Percentiles rank a stretch among this genome's conserved stretches.
Evolutionary conservation across 345 rosid genomes (phyloP).

Genomic region (Eucalyptus globulus): DNA sequence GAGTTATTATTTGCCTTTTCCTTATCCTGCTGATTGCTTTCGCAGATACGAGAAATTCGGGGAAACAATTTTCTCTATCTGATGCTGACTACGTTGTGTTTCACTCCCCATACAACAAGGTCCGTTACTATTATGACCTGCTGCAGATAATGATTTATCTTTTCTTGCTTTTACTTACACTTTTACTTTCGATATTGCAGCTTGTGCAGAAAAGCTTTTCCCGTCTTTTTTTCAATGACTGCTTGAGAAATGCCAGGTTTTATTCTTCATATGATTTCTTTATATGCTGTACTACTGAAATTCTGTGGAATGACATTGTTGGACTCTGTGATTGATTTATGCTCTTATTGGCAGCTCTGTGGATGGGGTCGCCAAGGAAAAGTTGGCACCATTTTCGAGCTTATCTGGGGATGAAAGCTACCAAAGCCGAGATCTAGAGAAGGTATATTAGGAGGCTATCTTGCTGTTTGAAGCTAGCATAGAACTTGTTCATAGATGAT

Average conservation of each 20-base stretch:
- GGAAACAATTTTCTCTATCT: constrained; percentile 67
- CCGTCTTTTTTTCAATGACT: constrained; percentile 80
- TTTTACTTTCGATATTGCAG: constrained; percentile 32
- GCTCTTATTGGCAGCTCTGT: constrained; percentile 38
- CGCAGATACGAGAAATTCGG: constrained; percentile 78
- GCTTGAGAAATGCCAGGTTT: constrained; percentile 76
- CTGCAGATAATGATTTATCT: not conserved
- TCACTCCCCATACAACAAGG: constrained; percentile 99
- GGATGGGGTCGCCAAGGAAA: constrained; percentile 70
- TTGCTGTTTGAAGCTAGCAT: not conserved
- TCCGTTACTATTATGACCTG: not conserved
- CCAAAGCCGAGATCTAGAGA: constrained; percentile 95
- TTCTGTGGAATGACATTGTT: not conserved
- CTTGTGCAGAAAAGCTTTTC: constrained; percentile 99
- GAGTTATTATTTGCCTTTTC: not conserved
- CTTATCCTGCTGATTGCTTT: not conserved
- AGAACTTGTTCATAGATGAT: not conserved
- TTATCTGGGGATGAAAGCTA: constrained; percentile 82
- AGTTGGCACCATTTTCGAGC: constrained; percentile 67
- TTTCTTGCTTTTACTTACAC: not conserved
- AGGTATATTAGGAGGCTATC: constrained; percentile 20
- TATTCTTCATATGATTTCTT: not conserved
- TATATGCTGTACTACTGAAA: not conserved
- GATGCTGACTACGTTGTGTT: constrained; percentile 81
- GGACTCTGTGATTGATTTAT: not conserved